Percentiles rank a stretch among this genome's conserved stretches.
Evolutionary conservation across 2,329 filamentous ascomycete genomes (phyloP).

Genomic region (Septoria linicola): DNA sequence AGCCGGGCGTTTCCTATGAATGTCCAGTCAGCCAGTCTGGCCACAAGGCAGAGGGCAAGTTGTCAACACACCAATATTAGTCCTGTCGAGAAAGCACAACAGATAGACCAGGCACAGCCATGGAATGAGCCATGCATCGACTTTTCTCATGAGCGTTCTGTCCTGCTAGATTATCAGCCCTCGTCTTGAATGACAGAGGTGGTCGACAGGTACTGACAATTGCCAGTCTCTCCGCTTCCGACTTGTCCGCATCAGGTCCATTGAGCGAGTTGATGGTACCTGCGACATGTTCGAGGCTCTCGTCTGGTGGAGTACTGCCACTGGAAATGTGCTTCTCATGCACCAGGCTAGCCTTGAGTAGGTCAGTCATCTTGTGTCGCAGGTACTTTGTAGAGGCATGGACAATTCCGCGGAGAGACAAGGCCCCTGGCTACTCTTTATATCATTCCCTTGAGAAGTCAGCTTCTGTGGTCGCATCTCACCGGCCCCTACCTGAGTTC

Average conservation of each 20-base stretch:
- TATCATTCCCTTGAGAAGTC: background rate
- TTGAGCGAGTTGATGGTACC: conserved; percentile 2
- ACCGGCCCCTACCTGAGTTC: background rate
- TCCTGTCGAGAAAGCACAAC: conserved; percentile 46
- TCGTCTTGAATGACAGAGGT: too few species aligned
- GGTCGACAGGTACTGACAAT: background rate
- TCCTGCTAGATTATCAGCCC: conserved; percentile 45
- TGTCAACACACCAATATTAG: conserved; percentile 47
- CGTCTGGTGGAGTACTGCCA: conserved; percentile 3
- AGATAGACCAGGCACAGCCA: conserved; percentile 56
- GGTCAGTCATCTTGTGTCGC: conserved; percentile 6
- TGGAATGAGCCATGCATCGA: conserved; percentile 54
- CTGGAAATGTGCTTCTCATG: conserved; percentile 8
- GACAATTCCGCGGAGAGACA: background rate
- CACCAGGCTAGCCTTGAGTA: conserved; percentile 2
- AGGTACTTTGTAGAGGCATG: background rate
- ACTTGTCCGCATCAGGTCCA: conserved; percentile 19
- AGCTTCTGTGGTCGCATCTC: background rate
- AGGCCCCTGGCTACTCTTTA: background rate
- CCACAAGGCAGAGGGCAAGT: background rate
- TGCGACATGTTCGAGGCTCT: conserved; percentile 9
- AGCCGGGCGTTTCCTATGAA: conserved; percentile 60
- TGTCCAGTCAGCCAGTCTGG: background rate
- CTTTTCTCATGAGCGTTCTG: conserved; percentile 47
- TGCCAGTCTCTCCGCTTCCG: conserved; percentile 11